phyloP scores from a whole-genome alignment of 1,284 basidiomycete genomes.

The Rhizoctonia solani region DNA sequence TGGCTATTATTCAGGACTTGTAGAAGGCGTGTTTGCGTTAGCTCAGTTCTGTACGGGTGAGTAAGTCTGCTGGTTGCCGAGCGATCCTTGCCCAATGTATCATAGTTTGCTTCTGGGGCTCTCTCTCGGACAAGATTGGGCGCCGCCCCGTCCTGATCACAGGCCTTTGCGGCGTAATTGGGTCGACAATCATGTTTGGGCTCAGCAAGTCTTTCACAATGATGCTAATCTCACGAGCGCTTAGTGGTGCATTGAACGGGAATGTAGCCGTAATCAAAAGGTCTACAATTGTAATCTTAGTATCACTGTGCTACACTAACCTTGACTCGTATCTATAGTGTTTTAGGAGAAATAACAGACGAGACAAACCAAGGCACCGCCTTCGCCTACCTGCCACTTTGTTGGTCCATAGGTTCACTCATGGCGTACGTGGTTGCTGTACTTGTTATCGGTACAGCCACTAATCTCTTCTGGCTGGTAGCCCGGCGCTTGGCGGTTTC shows the following conservation, averaged over 20 bases:
- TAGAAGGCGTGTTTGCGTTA: constrained; percentile 47
- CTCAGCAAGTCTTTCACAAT: constrained; percentile 43
- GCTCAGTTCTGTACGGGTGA: constrained; percentile 40
- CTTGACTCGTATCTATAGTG: constrained; percentile 10
- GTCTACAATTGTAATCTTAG: not conserved
- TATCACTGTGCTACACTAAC: not conserved
- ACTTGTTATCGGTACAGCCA: not conserved
- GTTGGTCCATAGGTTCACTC: constrained; percentile 37
- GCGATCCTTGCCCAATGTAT: not conserved
- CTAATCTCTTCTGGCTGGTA: no score
- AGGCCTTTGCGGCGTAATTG: constrained; percentile 45
- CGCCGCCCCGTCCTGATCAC: constrained; percentile 48
- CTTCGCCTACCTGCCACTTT: constrained; percentile 36
- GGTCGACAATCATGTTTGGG: constrained; percentile 47
- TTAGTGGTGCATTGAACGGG: constrained; percentile 43
- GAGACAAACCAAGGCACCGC: constrained; percentile 38
- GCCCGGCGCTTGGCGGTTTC: constrained; percentile 44
- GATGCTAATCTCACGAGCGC: constrained; percentile 44
- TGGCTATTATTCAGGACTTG: constrained; percentile 47
- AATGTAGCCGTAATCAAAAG: constrained; percentile 38
- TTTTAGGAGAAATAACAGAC: constrained; percentile 38
- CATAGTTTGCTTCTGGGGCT: constrained; percentile 42
- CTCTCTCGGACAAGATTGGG: constrained; percentile 41
- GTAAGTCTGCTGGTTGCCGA: not conserved
- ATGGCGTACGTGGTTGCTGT: constrained; percentile 37